Evolutionary conservation across 805 yeast genomes (phyloP).

Genomic region (Starmerella asiatica): DNA sequence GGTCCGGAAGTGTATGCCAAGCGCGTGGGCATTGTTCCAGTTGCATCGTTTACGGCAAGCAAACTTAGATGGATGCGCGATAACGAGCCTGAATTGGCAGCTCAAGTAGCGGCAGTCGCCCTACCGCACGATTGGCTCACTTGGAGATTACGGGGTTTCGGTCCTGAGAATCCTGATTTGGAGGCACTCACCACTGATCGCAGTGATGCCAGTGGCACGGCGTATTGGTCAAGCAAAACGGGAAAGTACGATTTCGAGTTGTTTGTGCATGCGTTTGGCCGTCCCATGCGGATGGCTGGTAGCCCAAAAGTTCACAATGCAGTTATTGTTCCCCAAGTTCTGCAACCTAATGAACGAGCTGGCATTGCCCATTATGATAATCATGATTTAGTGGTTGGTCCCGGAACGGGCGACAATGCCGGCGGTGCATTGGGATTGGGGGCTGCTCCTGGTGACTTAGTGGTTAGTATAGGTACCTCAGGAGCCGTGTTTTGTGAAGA

Average conservation of each 20-base stretch:
- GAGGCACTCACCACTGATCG: conserved; percentile 20
- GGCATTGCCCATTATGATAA: conserved; percentile 5
- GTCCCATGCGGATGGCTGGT: conserved; percentile 18
- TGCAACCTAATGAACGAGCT: conserved; percentile 12
- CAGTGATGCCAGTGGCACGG: conserved; percentile 23
- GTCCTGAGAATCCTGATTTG: conserved; percentile 19
- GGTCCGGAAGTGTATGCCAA: conserved; percentile 18
- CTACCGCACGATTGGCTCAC: conserved; percentile 24
- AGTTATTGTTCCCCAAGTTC: conserved; percentile 20
- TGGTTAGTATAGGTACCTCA: conserved; percentile 21
- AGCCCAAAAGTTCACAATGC: not conserved
- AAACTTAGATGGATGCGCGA: conserved; percentile 21
- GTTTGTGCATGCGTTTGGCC: conserved; percentile 19
- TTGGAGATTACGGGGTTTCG: conserved; percentile 21
- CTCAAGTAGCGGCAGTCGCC: conserved; percentile 17
- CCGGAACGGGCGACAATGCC: conserved; percentile 23
- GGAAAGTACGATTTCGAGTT: conserved; percentile 16
- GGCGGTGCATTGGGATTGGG: conserved; percentile 22
- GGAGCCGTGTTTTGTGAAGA: conserved; percentile 20
- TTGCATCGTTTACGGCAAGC: conserved; percentile 22
- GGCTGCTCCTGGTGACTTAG: conserved; percentile 16
- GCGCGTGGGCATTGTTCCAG: conserved; percentile 21
- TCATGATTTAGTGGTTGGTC: conserved; percentile 14
- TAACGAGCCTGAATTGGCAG: conserved; percentile 19
- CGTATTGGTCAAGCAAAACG: conserved; percentile 19